These are phyloP conservation scores for Fusarium pilosicola DNA, from an alignment of 2,329 filamentous ascomycete species.

Conservation along the genomic window DNA sequence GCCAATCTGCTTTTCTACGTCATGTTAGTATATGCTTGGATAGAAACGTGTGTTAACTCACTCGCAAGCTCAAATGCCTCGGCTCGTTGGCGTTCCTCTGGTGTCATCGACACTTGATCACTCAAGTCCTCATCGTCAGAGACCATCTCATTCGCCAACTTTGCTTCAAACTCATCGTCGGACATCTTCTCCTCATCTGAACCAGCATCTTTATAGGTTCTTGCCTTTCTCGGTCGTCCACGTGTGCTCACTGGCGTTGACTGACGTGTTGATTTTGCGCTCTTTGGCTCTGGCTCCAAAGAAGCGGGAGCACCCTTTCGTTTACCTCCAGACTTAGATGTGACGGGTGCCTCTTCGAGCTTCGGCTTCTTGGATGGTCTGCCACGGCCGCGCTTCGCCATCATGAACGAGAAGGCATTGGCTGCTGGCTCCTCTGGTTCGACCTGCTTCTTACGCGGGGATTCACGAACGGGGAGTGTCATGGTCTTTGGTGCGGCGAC, in stretches of 20 bases:
- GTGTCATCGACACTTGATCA: conserved; percentile 48
- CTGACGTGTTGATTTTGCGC: conserved; percentile 75
- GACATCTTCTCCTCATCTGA: conserved; percentile 73
- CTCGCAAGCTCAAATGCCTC: conserved; percentile 81
- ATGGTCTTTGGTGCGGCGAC: conserved; percentile 35
- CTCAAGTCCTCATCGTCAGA: conserved; percentile 52
- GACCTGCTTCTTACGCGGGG: conserved; percentile 48
- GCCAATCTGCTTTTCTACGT: conserved; percentile 80
- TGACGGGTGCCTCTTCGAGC: conserved; percentile 19
- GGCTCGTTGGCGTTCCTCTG: conserved; percentile 71
- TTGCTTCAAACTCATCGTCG: conserved; percentile 85
- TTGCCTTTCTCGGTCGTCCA: conserved; percentile 60
- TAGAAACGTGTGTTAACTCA: conserved; percentile 53
- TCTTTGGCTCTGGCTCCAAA: conserved; percentile 66
- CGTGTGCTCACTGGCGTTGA: conserved; percentile 75
- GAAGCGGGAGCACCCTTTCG: conserved; percentile 43
- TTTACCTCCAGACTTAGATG: conserved; percentile 43
- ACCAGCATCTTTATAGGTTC: conserved; percentile 64
- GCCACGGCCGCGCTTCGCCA: conserved; percentile 54
- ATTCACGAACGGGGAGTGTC: conserved; percentile 51
- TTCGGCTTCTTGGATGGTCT: conserved; percentile 43
- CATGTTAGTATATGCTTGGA: conserved; percentile 38
- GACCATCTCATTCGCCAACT: conserved; percentile 72
- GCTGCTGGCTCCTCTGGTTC: conserved; percentile 24
- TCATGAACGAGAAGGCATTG: conserved; percentile 66